Conservation (phyloP, 352 stramenopile species). For the Phytopythium mirpurense region DNA sequence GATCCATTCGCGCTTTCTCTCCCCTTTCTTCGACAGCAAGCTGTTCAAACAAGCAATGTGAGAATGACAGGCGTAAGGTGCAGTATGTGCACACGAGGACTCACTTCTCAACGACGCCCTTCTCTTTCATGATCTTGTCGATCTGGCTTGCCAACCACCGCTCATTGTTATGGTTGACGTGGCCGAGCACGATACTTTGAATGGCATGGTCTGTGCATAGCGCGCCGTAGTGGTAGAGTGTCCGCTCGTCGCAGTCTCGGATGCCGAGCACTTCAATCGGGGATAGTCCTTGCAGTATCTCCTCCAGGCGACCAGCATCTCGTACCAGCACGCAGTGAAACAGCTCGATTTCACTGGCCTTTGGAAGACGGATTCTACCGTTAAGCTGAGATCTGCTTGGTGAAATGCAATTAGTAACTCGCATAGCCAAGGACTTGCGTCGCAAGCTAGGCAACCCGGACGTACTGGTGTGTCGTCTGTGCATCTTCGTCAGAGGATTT, state of each 20-base stretch:
- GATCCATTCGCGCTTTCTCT: conserved; percentile 21
- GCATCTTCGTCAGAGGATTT: not conserved
- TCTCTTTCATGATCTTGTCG: conserved; percentile 27
- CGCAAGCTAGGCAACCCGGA: not conserved
- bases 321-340: conserved; percentile 30
- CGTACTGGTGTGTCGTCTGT: not conserved
- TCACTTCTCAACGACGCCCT: conserved; percentile 22
- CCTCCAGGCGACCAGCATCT: conserved; percentile 18
- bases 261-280: conserved; percentile 27
- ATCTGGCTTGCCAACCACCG: conserved; percentile 18
- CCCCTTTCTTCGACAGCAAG: conserved; percentile 8
- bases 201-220: conserved; percentile 16
- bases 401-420: too few species aligned
- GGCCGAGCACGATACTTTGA: conserved; percentile 23
- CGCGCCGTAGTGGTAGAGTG: conserved; percentile 46
- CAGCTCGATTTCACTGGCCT: conserved; percentile 27
- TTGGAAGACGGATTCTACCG: not conserved
- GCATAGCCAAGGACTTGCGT: too few species aligned
- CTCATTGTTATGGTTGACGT: conserved; percentile 25
- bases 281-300: conserved; percentile 14
- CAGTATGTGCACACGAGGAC: not conserved
- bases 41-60: conserved; percentile 1
- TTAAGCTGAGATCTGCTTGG: not conserved
- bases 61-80: not conserved
- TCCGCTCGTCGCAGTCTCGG: conserved; percentile 21